A percentile compares a stretch with the other conserved stretches of the same genome.
These are phyloP conservation scores for Phytopythium aichiense DNA, from an alignment of 352 stramenopile species.

Conservation along the genomic window DNA sequence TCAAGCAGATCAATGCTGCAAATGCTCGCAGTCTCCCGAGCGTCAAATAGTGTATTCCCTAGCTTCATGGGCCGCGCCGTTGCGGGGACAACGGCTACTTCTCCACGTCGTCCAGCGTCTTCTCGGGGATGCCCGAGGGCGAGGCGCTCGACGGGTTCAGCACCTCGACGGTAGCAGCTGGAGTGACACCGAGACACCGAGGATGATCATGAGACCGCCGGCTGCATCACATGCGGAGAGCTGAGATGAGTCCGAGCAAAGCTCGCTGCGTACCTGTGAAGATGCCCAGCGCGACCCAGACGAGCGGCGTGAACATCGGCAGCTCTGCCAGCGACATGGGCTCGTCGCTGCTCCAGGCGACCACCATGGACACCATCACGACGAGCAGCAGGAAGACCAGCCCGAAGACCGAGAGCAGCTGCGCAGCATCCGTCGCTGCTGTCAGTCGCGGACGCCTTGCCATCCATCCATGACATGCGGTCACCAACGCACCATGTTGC, in stretches of 20 bases:
- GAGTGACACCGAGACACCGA: background rate
- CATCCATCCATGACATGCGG: background rate
- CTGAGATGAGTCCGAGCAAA: background rate
- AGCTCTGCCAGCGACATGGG: slow-evolving; percentile 34
- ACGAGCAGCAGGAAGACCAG: slow-evolving; percentile 70
- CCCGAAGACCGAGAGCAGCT: slow-evolving; percentile 70
- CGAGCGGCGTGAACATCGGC: slow-evolving; percentile 74
- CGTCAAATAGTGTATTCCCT: background rate
- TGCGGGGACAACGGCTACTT: background rate
- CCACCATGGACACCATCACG: slow-evolving; percentile 44
- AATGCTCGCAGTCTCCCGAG: background rate
- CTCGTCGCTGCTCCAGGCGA: slow-evolving; percentile 57
- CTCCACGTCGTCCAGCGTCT: slow-evolving; percentile 1
- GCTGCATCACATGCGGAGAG: background rate
- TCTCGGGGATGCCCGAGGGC: slow-evolving; percentile 1
- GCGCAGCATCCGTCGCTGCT: slow-evolving; percentile 1
- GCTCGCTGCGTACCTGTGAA: slow-evolving; percentile 40
- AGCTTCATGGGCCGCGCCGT: background rate
- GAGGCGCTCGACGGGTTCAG: slow-evolving; percentile 7
- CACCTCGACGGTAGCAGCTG: slow-evolving; percentile 15
- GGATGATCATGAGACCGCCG: background rate
- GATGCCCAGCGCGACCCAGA: slow-evolving; percentile 79
- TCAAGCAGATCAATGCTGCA: background rate
- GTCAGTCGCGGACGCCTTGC: background rate
- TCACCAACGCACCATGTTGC: slow-evolving; percentile 37